Evolutionary conservation across 441 rosid species (phyloP), one percentile per base, ranked within the genome.

Genomic region (Jatropha podagrica): DNA sequence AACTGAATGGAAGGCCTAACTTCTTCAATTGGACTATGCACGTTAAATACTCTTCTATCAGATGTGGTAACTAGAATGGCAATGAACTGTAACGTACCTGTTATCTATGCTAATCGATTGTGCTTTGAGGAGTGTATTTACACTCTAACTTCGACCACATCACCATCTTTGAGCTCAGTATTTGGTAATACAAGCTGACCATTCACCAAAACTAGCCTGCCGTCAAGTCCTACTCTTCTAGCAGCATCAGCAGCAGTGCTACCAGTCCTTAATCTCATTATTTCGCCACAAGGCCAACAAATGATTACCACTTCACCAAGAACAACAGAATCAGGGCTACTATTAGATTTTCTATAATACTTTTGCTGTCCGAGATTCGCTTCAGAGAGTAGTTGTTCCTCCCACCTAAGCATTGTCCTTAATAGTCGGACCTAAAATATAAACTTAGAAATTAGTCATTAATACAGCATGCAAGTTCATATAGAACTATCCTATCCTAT

Each of bases 231-330:
- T 17, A 82, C 89, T 81, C 88, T 84, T 80, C 86, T 82, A 14
- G 89, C 95, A 62, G 92, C 95, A 69, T 91, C 95, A 17, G 90
- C 95, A 55, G 93, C 96, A 27, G 96, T 91, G 83, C 96, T 91
- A 42, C 93, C 92, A 15, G 75, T 85, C 26, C 83, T 83, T 65
- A 91, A 75, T 83, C 93, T 85, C 89, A 88, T 87, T 80, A 89
- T 91, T 44, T 89, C 93, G 52, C 93, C 96, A 48, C 81, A 69
- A 0, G 96, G 96, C 88, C 92, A 88, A 71, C 90, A 82, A 26
- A 91, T 82, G 49, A 89, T 81, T 64, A 88, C 92, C 73, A 91
- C 92, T 77, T 91, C 95, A 58, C 92, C 90, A 2, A 84, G 85
- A 49, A 38, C 71, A 20, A 73, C 77, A 1, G 85, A 79, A 55